phyloP scores from a whole-genome alignment of 2,329 filamentous ascomycete genomes.

The Fusarium sp. region DNA sequence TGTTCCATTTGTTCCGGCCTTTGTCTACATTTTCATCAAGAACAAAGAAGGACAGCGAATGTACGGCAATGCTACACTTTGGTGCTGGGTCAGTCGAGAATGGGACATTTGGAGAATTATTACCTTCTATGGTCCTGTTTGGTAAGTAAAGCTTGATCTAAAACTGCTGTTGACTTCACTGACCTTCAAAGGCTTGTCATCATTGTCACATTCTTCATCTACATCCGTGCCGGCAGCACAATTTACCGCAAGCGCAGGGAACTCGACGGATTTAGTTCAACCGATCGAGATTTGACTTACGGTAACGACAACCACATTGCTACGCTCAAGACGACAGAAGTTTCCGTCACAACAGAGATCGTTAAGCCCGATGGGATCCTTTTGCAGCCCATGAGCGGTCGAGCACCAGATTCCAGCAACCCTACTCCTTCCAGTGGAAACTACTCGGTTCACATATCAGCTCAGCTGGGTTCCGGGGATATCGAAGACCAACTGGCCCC shows the following conservation, averaged over 20 bases:
- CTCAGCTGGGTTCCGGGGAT: conserved; percentile 43
- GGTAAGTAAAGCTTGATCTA: conserved; percentile 58
- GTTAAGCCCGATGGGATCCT: conserved; percentile 38
- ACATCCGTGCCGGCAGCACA: conserved; percentile 72
- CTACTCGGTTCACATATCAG: conserved; percentile 66
- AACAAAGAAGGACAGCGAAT: conserved; percentile 65
- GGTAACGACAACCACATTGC: conserved; percentile 58
- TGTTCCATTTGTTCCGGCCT: conserved; percentile 74
- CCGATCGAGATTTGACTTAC: conserved; percentile 56
- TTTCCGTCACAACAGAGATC: conserved; percentile 70
- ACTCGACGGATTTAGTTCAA: conserved; percentile 66
- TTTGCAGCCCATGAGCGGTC: conserved; percentile 42
- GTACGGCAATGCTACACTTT: conserved; percentile 80
- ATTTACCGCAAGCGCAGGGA: conserved; percentile 76
- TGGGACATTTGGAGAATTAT: conserved; percentile 80
- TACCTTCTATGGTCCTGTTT: conserved; percentile 79
- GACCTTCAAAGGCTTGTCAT: conserved; percentile 67
- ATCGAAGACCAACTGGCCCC: conserved; percentile 47
- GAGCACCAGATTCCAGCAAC: conserved; percentile 26
- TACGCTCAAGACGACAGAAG: conserved; percentile 70
- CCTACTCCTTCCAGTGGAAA: conserved; percentile 43
- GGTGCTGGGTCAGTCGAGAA: conserved; percentile 79
- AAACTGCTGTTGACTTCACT: neutral
- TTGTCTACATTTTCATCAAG: conserved; percentile 75
- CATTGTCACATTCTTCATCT: conserved; percentile 71